These are phyloP conservation scores for Citrus inodora DNA, from an alignment of 345 rosid genomes.

Conservation along the genomic window DNA sequence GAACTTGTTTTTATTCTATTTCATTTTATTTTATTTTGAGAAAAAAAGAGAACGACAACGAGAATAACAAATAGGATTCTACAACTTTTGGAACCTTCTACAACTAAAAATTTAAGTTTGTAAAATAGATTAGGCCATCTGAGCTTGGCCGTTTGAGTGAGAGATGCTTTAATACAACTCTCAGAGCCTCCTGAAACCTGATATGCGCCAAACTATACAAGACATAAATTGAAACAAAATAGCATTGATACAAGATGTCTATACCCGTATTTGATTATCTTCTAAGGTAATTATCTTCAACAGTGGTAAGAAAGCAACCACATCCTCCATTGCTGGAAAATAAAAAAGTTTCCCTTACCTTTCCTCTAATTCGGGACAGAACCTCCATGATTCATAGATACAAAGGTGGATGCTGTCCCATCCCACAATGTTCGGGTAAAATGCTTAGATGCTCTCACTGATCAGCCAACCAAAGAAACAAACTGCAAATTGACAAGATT, in stretches of 20 bases:
- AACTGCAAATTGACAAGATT: background rate
- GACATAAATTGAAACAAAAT: background rate
- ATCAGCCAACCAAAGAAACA: background rate
- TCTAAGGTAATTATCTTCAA: background rate
- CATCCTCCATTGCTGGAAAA: background rate
- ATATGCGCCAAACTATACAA: background rate
- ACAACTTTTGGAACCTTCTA: too few species aligned
- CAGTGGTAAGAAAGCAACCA: background rate
- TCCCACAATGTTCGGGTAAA: background rate
- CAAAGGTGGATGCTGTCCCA: background rate
- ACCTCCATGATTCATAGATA: background rate
- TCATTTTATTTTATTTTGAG: too few species aligned
- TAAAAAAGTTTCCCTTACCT: background rate
- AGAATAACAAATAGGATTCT: too few species aligned
- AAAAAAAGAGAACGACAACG: too few species aligned
- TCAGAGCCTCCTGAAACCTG: background rate
- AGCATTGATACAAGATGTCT: background rate
- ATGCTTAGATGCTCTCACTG: background rate
- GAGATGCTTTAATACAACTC: too few species aligned
- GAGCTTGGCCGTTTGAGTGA: too few species aligned
- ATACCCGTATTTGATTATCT: background rate
- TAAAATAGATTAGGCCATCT: too few species aligned
- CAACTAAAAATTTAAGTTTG: too few species aligned
- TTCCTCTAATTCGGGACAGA: background rate
- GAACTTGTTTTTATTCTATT: too few species aligned